Evolutionary conservation across 2,329 filamentous ascomycete genomes (phyloP), one percentile per base, ranked within the genome.

Genomic region (Penicillium sp.): DNA sequence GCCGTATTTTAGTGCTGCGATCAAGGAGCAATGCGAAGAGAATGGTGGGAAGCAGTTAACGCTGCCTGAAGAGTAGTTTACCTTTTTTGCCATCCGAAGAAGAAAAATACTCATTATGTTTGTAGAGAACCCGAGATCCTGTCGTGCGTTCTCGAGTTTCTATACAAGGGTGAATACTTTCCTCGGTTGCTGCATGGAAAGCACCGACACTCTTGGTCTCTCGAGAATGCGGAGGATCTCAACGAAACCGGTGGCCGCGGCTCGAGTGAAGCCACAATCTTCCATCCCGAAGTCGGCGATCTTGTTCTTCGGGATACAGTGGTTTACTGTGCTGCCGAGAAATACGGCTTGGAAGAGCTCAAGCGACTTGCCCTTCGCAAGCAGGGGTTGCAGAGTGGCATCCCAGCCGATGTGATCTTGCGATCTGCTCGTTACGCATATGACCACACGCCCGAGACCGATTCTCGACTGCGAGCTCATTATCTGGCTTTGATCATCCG

Each of bases 401-500:
- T 97, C 75, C 90, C 96, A 71, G 90, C 95, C 74, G 90, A 86
- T 70, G 92, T 91, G 64, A 95, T 97, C 77, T 84, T 97, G 76
- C 87, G 91, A 71, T 93, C 89, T 70, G 92, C 92, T 67, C 91
- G 93, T 77, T 97, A 94, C 81, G 92, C 92, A 73, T 97, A 97
- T 79, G 90, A 90, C 72, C 87, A 96, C 82, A 97, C 93, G 70
- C 92, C 92, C 65, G 91, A 96, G 80, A 89, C 87, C 68, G 92
- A 97, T 81, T 93, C 89, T 72, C 86, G 88, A 70, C 87, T 97
- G 76, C 92, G 92, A 80, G 92, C 92, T 81, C 92, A 96, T 81
- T 97, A 96, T 83, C 87, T 97, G 75, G 91, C 92, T 74, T 86
- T 97, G 77, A 96, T 97, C 78, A 96, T 97, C 82, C 89, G 92